Base-by-base conservation (phyloP, 768 basidiomycete genomes). In the Boletus sp. region DNA sequence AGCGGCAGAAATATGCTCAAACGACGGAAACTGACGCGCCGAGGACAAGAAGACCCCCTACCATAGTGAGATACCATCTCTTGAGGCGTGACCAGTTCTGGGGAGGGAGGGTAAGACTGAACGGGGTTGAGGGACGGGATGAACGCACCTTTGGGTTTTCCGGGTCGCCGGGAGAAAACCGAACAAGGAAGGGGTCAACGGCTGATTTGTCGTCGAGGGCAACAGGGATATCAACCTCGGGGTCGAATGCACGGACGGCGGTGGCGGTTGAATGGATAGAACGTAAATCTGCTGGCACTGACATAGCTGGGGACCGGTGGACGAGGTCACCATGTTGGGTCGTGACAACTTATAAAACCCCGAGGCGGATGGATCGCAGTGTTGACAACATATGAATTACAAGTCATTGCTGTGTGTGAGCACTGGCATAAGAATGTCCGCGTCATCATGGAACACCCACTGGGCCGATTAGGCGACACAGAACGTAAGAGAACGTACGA, bases 1-100 rank as follows among this genome's bases (percentile, higher is more conserved):
- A 58, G 47, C 7, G 9, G 52, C 5, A 32, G 43, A 21, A 23
- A 33, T 10, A 17, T 5, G 17, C 5, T 1, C 32, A 37, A 34
- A 15, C 14, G 33, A 47, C 30, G 33, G 21, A 45, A n/a, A 45
- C 79, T 59, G 51, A 81, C 83, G 79, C 79, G 62, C 80, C 81
- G 49, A 84, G 68, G 34, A 84, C 79, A 25, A 84, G 72, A 5
- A 83, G 25, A 21, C 80, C 76, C 19, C 72, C 75, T 15, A 75
- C 57, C 47, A 77, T n/a, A 9, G 81, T 81, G 33, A 84, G 63
- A 59, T 79, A 82, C 81, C 81, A 82, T 66, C 74, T 72, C 55
- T 65, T 71, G 21, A 55, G 21, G 7, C 51, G 57, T 10, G 79
- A 74, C 83, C 81, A 83, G 55, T 76, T 82, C 83, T 84, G 44